A percentile compares a stretch with the other conserved stretches of the same genome.
phyloP scores from a whole-genome alignment of 306 rosid genomes.

The Biancaea sappan region DNA sequence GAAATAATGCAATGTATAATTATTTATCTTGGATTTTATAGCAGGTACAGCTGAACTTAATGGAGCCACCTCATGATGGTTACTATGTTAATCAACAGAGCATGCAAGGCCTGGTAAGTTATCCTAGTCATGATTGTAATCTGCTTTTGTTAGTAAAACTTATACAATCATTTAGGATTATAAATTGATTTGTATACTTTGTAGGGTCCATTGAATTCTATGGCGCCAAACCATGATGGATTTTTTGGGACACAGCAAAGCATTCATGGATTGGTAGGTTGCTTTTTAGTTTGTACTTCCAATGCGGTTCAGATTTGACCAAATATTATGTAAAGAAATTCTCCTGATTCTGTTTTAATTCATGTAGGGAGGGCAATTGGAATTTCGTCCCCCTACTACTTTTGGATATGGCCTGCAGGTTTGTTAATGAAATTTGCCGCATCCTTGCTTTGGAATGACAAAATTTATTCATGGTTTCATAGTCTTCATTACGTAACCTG shows the following conservation, averaged over 20 bases:
- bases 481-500: constrained; percentile 25
- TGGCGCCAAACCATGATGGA: constrained; percentile 73
- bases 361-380: constrained; percentile 74
- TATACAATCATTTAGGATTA: constrained; percentile 17
- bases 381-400: constrained; percentile 65
- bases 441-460: constrained; percentile 24
- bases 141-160: background rate
- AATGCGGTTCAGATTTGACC: background rate
- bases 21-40: constrained; percentile 28
- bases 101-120: constrained; percentile 80
- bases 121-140: constrained; percentile 27
- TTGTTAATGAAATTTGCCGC: constrained; percentile 33
- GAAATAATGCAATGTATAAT: constrained; percentile 7
- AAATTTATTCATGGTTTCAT: constrained; percentile 30
- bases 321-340: constrained; percentile 2
- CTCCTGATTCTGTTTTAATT: constrained; percentile 33
- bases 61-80: constrained; percentile 93
- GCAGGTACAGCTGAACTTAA: constrained; percentile 80
- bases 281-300: background rate
- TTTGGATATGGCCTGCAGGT: constrained; percentile 84
- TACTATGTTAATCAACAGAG: constrained; percentile 82
- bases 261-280: constrained; percentile 79
- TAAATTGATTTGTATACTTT: constrained; percentile 23
- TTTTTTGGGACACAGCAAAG: constrained; percentile 71
- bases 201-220: constrained; percentile 79